Evolutionary conservation across 2,329 filamentous ascomycete species (phyloP), one percentile per base, ranked within the genome.

Genomic region (Colletotrichum tofieldiae): DNA sequence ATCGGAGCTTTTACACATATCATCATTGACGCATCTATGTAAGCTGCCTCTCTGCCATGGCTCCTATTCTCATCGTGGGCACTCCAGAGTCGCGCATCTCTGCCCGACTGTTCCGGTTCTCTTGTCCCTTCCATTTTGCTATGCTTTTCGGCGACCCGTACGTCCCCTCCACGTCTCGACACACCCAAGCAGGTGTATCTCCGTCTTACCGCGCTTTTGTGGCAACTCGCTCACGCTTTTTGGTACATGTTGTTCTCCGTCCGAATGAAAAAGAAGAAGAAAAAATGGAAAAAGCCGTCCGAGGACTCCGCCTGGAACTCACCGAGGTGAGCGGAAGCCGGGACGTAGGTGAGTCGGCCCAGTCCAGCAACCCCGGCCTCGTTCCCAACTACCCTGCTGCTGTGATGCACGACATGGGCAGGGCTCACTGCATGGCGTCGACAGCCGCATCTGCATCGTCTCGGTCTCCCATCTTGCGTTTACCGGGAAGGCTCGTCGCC

Each of bases 381-480:
- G 11, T 47, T 67, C 62, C 67, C 58, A 71, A 61, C 47, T 52
- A 23, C 47, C 62, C 41, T 71, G 39, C 60, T 32, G 45, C 55
- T 54, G 59, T 11, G 39, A 72, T 68, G 63, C 63, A 72, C 59
- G 63, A 43, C 69, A 71, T 63, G 67, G 32, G 39, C 64, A 29
- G 39, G 52, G 54, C 51, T 72, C 43, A 74, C 37, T 65, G 73
- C 73, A 69, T 66, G 52, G 58, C 58, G 55, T 69, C 45, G 26
- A 41, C 60, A 65, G 56, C 62, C 65, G 65, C 67, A 56, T 74
- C 69, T 39, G 71, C 75, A 32, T 78, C 80, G 43, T 85, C 85
- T 52, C 79, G 79, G 32, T 86, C 84, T 56, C 80, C 81, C 55
- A 87, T 78, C 80, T 91, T 90, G 75, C 89, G 84, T 82, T 91